Evolutionary conservation across 129 eudicot genomes (phyloP).

Genomic region (Pittosporum tobira): DNA sequence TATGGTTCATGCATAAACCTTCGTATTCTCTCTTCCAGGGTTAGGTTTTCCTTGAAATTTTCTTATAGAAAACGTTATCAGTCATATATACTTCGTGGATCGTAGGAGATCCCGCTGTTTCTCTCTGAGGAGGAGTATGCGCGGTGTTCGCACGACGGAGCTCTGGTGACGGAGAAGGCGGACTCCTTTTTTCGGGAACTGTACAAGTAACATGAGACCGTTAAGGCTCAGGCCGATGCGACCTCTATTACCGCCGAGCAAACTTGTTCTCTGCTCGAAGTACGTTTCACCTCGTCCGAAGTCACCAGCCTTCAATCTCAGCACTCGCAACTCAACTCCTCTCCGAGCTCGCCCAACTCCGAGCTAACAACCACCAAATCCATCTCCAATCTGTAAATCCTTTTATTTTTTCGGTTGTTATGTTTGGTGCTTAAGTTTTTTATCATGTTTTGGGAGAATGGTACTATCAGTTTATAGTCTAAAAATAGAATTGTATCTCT

Average conservation of each 20-base stretch:
- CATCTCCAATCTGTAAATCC: conserved; percentile 46
- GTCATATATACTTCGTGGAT: too few relatives aligned
- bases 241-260: conserved; percentile 87
- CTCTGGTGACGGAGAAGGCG: conserved; percentile 67
- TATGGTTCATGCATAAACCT: too few relatives aligned
- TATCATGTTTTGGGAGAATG: neutral
- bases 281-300: conserved; percentile 61
- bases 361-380: conserved; percentile 61
- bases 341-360: conserved; percentile 51
- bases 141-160: conserved; percentile 48
- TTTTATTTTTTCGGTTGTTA: neutral
- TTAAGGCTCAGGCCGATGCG: conserved; percentile 79
- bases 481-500: too few relatives aligned
- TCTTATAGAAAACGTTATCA: too few relatives aligned
- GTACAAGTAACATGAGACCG: conserved; percentile 59
- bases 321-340: conserved; percentile 37
- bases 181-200: conserved; percentile 57
- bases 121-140: conserved; percentile 66
- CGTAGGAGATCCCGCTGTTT: conserved; percentile 78
- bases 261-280: conserved; percentile 74
- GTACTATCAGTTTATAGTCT: too few relatives aligned
- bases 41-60: too few relatives aligned
- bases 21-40: too few relatives aligned
- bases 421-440: neutral
- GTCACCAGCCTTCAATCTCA: conserved; percentile 45